Evolutionary conservation across 169 alveolate species (phyloP), one percentile per base, ranked within the genome.

Genomic region (Plasmodium relictum): DNA sequence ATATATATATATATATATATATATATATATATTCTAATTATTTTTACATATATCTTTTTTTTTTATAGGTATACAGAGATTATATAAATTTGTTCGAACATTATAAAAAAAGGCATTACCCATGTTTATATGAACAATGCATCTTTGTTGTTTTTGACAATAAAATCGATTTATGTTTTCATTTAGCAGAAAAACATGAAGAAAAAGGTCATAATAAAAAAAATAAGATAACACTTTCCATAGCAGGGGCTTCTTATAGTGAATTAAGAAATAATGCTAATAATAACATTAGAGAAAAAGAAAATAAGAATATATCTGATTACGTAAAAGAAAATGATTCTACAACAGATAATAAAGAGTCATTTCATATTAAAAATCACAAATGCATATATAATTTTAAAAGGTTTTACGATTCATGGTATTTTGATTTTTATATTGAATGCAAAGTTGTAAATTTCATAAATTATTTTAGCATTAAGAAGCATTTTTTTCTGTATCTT

Each of bases 131-230:
- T 61, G 95, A 92, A 44, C 88, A 92, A 50, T 92, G 95, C 37
- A 76, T 92, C 65, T 92, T 92, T 74, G 93, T 92, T 52, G 95
- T 92, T 6, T 92, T 88, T 42, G 95, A 92, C 48, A 92, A 92
- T 44, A 92, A 80, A 37, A 87, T 92, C 0, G 95, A 92, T 56
- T 56, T 92, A 48, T 71, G 93, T 12, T 54, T 88, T 52, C 95
- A 92, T 62, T 66, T 86, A 52, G 95, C 95, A 3, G 87, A 86
- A 54, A 86, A 86, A 41, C 92, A 86, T 65, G 92, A 86, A 52
- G 88, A 86, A 52, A 86, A 61, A 44, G 92, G 87, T 14, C 58
- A 56, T 50, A 69, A 31, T 59, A 86, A 86, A 22, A 63, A 20
- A 42, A 86, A 71, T 62, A 86, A 86, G 24, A 86, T 86, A 24